These are phyloP conservation scores for Scedosporium boydii DNA, from an alignment of 2,329 filamentous ascomycete species.

Conservation along the genomic window DNA sequence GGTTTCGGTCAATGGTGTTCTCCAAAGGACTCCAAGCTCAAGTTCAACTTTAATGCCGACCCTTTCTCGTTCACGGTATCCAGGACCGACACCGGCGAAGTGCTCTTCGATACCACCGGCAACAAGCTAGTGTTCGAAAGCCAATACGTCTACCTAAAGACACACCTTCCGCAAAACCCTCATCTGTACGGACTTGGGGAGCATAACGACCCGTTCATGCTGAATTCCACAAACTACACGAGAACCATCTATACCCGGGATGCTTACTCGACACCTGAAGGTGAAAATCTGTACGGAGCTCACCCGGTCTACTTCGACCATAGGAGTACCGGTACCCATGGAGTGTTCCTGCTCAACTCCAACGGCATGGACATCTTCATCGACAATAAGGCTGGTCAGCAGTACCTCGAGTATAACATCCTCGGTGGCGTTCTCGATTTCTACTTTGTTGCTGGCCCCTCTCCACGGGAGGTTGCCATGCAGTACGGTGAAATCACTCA, in stretches of 20 bases:
- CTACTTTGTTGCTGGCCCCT: constrained; percentile 50
- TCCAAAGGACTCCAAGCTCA: constrained; percentile 32
- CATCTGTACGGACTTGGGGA: constrained; percentile 70
- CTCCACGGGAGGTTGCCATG: constrained; percentile 41
- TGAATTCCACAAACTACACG: constrained; percentile 58
- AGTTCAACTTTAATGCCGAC: constrained; percentile 24
- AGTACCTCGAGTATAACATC: constrained; percentile 68
- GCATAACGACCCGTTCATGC: constrained; percentile 56
- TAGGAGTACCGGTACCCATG: constrained; percentile 34
- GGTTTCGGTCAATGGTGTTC: background rate
- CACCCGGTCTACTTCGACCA: constrained; percentile 66
- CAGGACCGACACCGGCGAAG: constrained; percentile 21
- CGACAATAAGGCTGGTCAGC: constrained; percentile 45
- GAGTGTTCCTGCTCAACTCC: constrained; percentile 60
- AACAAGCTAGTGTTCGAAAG: constrained; percentile 60
- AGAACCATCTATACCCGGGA: constrained; percentile 61
- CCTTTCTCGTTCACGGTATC: constrained; percentile 57
- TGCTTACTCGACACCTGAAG: constrained; percentile 46
- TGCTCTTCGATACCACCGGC: constrained; percentile 58
- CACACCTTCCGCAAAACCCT: constrained; percentile 53
- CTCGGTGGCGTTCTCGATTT: constrained; percentile 65
- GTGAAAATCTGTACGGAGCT: constrained; percentile 59
- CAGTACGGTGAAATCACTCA: constrained; percentile 49
- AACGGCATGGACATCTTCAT: constrained; percentile 69
- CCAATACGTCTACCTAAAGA: constrained; percentile 62